These are phyloP conservation scores for Silene uniflora DNA, from an alignment of 148 eudicot species.

Conservation along the genomic window DNA sequence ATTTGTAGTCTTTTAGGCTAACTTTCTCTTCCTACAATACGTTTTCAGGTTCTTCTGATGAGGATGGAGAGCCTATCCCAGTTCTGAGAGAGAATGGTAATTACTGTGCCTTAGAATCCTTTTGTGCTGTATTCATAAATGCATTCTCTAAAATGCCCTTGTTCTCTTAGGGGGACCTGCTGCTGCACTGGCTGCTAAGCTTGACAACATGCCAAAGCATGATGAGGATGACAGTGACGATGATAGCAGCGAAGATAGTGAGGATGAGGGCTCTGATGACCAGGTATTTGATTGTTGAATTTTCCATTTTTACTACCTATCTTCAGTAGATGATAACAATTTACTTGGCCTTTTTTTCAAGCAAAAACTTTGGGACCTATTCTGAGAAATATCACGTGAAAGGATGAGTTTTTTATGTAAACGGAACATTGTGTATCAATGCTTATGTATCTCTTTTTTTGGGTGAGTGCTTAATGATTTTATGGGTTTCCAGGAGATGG, in stretches of 20 bases:
- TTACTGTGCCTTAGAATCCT: background rate
- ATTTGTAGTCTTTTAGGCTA: background rate
- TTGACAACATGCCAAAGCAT: slow-evolving; percentile 25
- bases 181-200: slow-evolving; percentile 24
- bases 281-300: background rate
- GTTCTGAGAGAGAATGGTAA: slow-evolving; percentile 34
- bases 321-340: no score
- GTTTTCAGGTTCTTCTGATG: slow-evolving; percentile 26
- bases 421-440: no score
- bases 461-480: background rate
- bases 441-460: background rate
- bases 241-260: slow-evolving; percentile 33
- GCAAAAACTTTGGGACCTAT: no score
- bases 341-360: no score
- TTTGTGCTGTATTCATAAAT: background rate
- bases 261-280: slow-evolving; percentile 25
- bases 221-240: slow-evolving; percentile 34
- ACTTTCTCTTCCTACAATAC: background rate
- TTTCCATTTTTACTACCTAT: background rate
- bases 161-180: slow-evolving; percentile 23
- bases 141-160: background rate
- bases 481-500: slow-evolving; percentile 23
- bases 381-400: no score
- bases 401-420: no score
- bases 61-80: slow-evolving; percentile 29